A percentile compares a stretch with the other conserved stretches of the same genome.
phyloP scores from a whole-genome alignment of 2,329 filamentous ascomycete species.

The Exophiala aquamarina region DNA sequence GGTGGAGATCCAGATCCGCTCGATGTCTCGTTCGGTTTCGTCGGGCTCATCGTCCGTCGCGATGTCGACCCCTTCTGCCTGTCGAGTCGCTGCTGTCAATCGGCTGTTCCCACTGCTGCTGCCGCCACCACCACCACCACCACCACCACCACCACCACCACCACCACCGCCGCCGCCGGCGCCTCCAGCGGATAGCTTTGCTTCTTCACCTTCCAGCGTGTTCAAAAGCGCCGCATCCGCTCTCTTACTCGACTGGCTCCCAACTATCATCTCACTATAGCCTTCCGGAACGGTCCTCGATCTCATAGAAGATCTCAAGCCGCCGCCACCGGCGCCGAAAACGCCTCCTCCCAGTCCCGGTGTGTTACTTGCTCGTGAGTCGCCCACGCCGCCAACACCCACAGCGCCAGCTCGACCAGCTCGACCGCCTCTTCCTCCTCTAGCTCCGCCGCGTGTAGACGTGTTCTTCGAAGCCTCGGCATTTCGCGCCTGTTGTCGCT shows the following conservation, averaged over 20 bases:
- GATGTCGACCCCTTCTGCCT: constrained; percentile 39
- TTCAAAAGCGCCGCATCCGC: background rate
- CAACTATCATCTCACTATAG: constrained; percentile 31
- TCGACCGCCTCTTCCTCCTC: constrained; percentile 11
- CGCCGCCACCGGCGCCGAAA: constrained; percentile 22
- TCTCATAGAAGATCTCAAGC: constrained; percentile 7
- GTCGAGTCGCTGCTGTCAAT: constrained; percentile 22
- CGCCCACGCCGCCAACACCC: constrained; percentile 4
- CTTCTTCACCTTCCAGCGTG: constrained; percentile 7
- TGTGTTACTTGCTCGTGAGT: constrained; percentile 6
- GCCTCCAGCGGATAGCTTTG: constrained; percentile 27
- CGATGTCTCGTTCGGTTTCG: constrained; percentile 49
- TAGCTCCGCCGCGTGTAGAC: constrained; percentile 10
- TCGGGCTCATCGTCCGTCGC: constrained; percentile 53
- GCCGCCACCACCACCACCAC: constrained; percentile 31
- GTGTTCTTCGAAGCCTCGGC: constrained; percentile 15
- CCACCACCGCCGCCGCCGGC: constrained; percentile 27
- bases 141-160: constrained; percentile 32
- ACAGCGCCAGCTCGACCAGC: constrained; percentile 12
- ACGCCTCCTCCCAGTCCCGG: constrained; percentile 17
- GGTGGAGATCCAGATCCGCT: constrained; percentile 57
- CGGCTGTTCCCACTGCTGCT: constrained; percentile 29
- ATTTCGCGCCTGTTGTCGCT: constrained; percentile 22
- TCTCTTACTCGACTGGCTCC: constrained; percentile 27
- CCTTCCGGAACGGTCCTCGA: constrained; percentile 25